Base-by-base conservation (phyloP, 441 rosid genomes). In the Viola pubescens region DNA sequence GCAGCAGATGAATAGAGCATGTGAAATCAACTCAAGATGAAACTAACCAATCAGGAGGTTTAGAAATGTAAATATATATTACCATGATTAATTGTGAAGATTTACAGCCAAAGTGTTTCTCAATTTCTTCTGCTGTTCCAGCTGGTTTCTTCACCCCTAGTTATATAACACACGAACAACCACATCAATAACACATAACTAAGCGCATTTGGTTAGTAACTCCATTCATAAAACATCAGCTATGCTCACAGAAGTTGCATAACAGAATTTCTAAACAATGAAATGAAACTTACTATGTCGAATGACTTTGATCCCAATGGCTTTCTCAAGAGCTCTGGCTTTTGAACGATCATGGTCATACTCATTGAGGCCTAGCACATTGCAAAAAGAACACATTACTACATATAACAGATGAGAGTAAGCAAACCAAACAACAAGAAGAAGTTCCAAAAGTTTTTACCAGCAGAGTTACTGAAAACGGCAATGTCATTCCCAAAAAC, bases 51-150 rank as follows among this genome's bases (percentile, higher is more conserved):
- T 48, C 13, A 68, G 16, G 16, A 46, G 6, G 65, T 26, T 64
- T 14, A 63, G 64, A 40, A 69, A 38, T 60, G 68, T n/a, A 59
- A 41, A 12, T 62, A 56, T 41, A 56, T 44, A 37, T 26, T 75
- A 94, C 99, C 96, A 94, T 88, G 71, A 94, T 79, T 58, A 90
- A 88, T 63, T 85, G 83, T 0, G 94, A 86, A 34, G 95, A 81
- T 64, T 65, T 56, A 64, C 87, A 90, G 63, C 96, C 99, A 79
- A 94, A 94, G 70, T 94, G 96, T 59, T 84, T 80, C 76, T 90
- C 99, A n/a, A 94, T 80, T 72, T 94, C 99, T 73, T 90, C 95
- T 58, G 91, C 89, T 19, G 85, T 79, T 54, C 99, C 99, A 9
- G 95, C 95, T 37, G 99, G 99, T 80, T 90, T 94, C 85, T 90